Evolutionary conservation across 805 yeast species (phyloP).

Genomic region (Metschnikowia matae): DNA sequence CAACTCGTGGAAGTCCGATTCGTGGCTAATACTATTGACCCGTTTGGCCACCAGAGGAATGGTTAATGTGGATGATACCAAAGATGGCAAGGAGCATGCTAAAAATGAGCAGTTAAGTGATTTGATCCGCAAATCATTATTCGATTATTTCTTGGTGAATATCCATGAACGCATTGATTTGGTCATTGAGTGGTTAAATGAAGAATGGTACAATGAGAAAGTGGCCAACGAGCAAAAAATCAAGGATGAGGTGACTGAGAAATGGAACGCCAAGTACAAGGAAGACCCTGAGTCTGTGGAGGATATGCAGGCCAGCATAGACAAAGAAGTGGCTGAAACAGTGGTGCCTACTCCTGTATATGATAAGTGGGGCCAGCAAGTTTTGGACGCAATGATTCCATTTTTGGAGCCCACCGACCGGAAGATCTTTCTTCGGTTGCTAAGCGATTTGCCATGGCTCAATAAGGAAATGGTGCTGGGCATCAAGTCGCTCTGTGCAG

Average conservation of each 20-base stretch:
- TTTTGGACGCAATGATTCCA: conserved; percentile 77
- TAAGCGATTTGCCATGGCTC: conserved; percentile 83
- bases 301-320: conserved; percentile 17
- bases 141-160: conserved; percentile 68
- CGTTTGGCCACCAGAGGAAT: conserved; percentile 84
- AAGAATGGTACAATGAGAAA: conserved; percentile 79
- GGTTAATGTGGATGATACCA: conserved; percentile 21
- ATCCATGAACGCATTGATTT: conserved; percentile 69
- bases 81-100: conserved; percentile 23
- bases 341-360: conserved; percentile 47
- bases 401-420: conserved; percentile 79
- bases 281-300: conserved; percentile 14
- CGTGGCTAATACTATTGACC: conserved; percentile 74
- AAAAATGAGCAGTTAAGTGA: conserved; percentile 46
- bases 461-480: conserved; percentile 57
- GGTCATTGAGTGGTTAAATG: conserved; percentile 89
- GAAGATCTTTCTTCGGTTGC: conserved; percentile 71
- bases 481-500: conserved; percentile 71
- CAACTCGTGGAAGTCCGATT: conserved; percentile 51
- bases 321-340: conserved; percentile 14
- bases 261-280: conserved; percentile 14
- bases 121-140: conserved; percentile 63
- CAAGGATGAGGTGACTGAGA: conserved; percentile 17
- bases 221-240: conserved; percentile 34
- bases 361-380: conserved; percentile 61